Base-by-base conservation (phyloP, 768 basidiomycete genomes). In the Clathrus columnatus region DNA sequence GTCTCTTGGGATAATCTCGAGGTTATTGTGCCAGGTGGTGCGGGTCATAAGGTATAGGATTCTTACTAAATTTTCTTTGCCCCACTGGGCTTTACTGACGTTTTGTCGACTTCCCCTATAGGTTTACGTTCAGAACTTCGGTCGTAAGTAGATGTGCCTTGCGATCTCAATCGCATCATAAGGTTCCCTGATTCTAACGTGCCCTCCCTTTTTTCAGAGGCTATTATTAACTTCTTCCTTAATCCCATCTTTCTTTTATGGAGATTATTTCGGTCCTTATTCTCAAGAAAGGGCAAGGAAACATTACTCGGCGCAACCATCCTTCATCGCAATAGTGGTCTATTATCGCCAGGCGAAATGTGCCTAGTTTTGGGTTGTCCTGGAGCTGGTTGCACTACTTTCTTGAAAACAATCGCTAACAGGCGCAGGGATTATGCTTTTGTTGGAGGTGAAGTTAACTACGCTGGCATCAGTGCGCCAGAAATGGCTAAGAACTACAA, bases 281-380 rank as follows among this genome's bases (percentile, higher is more conserved):
- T 20, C 70, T 70, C 48, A 70, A 69, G 36, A 36, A 11, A 36
- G 4, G n/a, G 7, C 36, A 36, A 36, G 59, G 64, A 71, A 4
- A 78, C 77, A 0, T 70, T 75, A 2, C 10, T 48, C 23, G 54
- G 54, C 46, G 20, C 45, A 23, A 78, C 80, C 0, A 83, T 85
- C 51, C 68, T 85, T 18, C 77, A 56, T 53, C 82, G 83, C 59
- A 78, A 78, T 20, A 82, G 81, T 6, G 90, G 88, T 41, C 72
- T 83, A 17, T 68, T 90, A 41, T 83, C 85, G 59, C 80, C 87
- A 0, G 83, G 89, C 17, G 85, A 93, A 73, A 92, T 93, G 90
- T 84, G 88, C 63, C 77, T 94, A 17, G 91, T 92, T 8, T 78
- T 93, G 24, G 91, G 91, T 24, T 78, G 90, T 30, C 91, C 91